Percentiles rank a stretch among this genome's conserved stretches.
These are phyloP conservation scores for Tylopilus felleus DNA, from an alignment of 768 basidiomycete genomes.

Conservation along the genomic window DNA sequence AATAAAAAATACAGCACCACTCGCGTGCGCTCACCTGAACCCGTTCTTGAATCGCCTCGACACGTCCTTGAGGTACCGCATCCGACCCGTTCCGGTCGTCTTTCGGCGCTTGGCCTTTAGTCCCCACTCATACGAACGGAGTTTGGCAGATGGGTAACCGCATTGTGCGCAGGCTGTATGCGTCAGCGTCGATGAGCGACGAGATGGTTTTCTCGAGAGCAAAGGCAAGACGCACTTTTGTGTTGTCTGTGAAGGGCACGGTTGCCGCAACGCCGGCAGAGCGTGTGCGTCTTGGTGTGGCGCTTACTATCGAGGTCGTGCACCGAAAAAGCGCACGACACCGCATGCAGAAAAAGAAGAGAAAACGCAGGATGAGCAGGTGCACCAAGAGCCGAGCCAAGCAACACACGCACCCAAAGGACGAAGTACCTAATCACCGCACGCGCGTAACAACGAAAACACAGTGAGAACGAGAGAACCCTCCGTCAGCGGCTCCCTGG, in stretches of 20 bases:
- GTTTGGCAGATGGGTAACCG: conserved; percentile 93
- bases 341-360: no score
- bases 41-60: conserved; percentile 98
- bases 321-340: neutral
- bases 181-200: neutral
- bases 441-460: neutral
- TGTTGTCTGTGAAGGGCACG: conserved; percentile 98
- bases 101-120: conserved; percentile 99
- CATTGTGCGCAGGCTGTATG: conserved; percentile 85
- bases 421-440: conserved; percentile 81
- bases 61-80: conserved; percentile 90
- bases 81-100: conserved; percentile 97
- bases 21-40: conserved; percentile 59
- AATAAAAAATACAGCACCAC: neutral
- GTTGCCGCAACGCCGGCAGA: conserved; percentile 95
- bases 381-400: neutral
- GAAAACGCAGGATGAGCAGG: neutral
- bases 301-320: conserved; percentile 63
- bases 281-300: conserved; percentile 95
- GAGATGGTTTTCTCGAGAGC: neutral
- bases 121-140: conserved; percentile 97
- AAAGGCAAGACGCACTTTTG: conserved; percentile 65
- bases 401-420: conserved; percentile 75
- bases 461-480: neutral
- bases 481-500: conserved; percentile 13